phyloP scores from a whole-genome alignment of 108 stramenopile genomes.

The Parmales sp. region DNA sequence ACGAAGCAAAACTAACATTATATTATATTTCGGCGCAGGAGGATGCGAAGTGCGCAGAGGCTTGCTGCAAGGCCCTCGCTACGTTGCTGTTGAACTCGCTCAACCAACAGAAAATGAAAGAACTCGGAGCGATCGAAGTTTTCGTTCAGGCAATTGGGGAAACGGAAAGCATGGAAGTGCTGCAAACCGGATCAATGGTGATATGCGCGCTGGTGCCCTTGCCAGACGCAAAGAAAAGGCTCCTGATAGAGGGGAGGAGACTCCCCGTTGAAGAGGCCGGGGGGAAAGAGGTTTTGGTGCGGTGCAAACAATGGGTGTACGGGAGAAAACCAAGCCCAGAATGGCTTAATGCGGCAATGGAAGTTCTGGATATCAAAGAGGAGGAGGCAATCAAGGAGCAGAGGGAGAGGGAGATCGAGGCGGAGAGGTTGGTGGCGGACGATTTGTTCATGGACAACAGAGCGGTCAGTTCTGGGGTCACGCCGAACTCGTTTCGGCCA shows the following conservation, averaged over 20 bases:
- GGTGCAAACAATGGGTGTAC: constrained; percentile 10
- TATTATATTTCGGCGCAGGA: too few relatives aligned
- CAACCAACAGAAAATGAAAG: background rate
- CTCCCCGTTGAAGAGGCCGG: background rate
- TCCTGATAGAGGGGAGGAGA: background rate
- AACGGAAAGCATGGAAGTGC: constrained; percentile 8
- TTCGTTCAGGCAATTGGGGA: background rate
- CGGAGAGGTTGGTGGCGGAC: background rate
- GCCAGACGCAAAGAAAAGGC: background rate
- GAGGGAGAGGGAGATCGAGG: constrained; percentile 7
- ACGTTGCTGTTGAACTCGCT: constrained; percentile 1
- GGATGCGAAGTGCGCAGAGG: too few relatives aligned
- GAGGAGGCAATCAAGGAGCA: constrained; percentile 6
- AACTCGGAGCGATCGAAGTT: background rate
- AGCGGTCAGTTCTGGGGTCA: background rate
- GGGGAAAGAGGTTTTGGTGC: background rate
- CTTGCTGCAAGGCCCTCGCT: background rate
- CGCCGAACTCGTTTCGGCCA: background rate
- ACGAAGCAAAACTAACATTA: too few relatives aligned
- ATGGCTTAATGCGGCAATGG: background rate
- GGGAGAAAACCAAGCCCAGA: background rate
- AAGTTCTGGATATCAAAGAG: background rate
- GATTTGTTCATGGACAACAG: constrained; percentile 6
- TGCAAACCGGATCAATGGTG: background rate
- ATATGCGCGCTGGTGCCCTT: background rate